These are phyloP conservation scores for Xylariaceae sp. DNA, from an alignment of 2,329 filamentous ascomycete genomes.

Conservation along the genomic window DNA sequence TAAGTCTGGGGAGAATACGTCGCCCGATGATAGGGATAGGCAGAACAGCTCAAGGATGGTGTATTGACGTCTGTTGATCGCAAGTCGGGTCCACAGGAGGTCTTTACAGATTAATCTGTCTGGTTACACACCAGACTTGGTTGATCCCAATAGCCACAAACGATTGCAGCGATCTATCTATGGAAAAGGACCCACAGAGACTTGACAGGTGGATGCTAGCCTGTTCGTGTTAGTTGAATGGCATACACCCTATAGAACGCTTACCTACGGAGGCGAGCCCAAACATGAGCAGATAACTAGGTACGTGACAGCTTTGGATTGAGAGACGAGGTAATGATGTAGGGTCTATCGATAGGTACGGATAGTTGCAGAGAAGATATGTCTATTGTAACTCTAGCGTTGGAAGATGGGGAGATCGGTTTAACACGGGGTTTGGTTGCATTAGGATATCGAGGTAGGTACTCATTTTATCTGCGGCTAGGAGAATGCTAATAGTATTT, in stretches of 20 bases:
- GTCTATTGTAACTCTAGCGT: neutral
- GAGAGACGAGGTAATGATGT: neutral
- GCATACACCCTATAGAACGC: neutral
- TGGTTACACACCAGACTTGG: slow-evolving; percentile 14
- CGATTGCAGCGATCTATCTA: slow-evolving; percentile 1
- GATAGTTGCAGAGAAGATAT: neutral
- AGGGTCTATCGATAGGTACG: neutral
- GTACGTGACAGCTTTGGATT: neutral
- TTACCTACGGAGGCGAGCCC: neutral
- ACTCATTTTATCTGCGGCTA: neutral
- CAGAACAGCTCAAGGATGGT: neutral
- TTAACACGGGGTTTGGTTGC: neutral
- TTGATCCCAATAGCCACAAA: slow-evolving; percentile 11
- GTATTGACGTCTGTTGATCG: neutral
- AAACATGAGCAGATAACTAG: neutral
- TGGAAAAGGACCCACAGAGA: neutral
- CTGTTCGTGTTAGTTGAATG: slow-evolving; percentile 11
- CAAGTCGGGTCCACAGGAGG: neutral
- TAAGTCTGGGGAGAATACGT: neutral
- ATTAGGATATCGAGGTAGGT: neutral
- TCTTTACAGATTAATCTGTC: neutral
- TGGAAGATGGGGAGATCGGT: neutral
- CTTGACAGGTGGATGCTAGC: neutral
- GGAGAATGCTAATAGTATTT: neutral
- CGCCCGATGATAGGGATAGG: neutral